Conservation (phyloP, 2,329 filamentous ascomycete genomes). For the Alternaria tenuissima region DNA sequence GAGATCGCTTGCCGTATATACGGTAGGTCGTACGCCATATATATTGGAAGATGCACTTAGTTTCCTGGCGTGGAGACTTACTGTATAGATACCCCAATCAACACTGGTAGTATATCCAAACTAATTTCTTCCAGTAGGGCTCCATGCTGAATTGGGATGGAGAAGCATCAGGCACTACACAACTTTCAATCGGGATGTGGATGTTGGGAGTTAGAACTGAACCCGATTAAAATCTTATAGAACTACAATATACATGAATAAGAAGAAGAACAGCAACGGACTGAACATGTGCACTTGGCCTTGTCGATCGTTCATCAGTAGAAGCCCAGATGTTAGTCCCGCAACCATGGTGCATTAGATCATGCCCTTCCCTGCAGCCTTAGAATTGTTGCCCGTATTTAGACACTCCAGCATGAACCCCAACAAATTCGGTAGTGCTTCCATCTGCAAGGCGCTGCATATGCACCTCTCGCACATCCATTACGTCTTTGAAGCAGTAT, state of each 20-base stretch:
- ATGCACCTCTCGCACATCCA: constrained; percentile 19
- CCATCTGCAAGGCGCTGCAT: not conserved
- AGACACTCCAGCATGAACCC: not conserved
- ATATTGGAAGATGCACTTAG: not conserved
- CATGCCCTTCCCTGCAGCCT: not conserved
- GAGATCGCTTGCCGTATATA: not conserved
- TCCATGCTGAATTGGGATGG: not conserved
- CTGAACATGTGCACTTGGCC: not conserved
- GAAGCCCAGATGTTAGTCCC: not conserved
- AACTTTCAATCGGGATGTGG: not conserved
- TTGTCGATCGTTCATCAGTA: no score
- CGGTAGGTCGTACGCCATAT: not conserved
- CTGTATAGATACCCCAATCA: not conserved
- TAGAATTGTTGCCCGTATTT: not conserved
- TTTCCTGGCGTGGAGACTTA: not conserved
- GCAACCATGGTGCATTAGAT: not conserved
- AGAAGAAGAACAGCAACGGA: not conserved
- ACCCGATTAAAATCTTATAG: not conserved
- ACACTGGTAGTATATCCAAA: not conserved
- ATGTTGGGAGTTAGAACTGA: not conserved
- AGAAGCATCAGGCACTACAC: not conserved
- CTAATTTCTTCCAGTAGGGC: fast-evolving
- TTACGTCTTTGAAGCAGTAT: constrained; percentile 47
- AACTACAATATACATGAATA: not conserved
- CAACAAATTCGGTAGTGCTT: constrained; percentile 19